Evolutionary conservation across 352 stramenopile genomes (phyloP).

Genomic region (Pythium rhizo-oryzae): DNA sequence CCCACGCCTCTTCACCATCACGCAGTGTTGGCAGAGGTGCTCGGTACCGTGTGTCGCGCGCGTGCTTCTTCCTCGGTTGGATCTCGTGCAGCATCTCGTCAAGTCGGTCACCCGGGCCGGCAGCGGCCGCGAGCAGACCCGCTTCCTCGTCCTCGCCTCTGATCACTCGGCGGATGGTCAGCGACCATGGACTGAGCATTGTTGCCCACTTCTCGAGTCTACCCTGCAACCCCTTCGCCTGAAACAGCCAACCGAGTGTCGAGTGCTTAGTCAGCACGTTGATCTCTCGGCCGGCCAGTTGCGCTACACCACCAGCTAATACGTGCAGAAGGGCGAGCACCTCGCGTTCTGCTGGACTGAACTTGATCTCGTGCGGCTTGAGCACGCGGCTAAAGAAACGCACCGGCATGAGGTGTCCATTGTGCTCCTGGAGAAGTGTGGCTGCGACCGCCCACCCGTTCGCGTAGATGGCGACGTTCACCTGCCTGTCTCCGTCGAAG

Average conservation of each 20-base stretch:
- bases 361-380: slow-evolving; percentile 13
- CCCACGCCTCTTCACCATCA: neutral
- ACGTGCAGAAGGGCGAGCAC: slow-evolving; percentile 9
- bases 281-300: neutral
- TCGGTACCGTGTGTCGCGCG: neutral
- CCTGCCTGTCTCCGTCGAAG: slow-evolving; percentile 4
- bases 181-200: slow-evolving; percentile 22
- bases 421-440: slow-evolving; percentile 1
- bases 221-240: slow-evolving; percentile 15
- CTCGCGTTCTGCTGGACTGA: slow-evolving; percentile 7
- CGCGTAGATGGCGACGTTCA: slow-evolving; percentile 4
- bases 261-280: slow-evolving; percentile 10
- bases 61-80: slow-evolving; percentile 8
- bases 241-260: slow-evolving; percentile 5
- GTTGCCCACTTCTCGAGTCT: slow-evolving; percentile 10
- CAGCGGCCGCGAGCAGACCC: neutral
- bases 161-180: neutral
- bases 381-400: slow-evolving; percentile 12
- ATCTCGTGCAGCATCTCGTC: slow-evolving; percentile 21
- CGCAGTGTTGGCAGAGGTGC: neutral
- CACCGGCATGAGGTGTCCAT: slow-evolving; percentile 8
- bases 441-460: slow-evolving; percentile 9
- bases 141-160: slow-evolving; percentile 15
- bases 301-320: neutral
- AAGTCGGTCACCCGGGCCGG: slow-evolving; percentile 4